These are phyloP conservation scores for Suhomyces maxii DNA, from an alignment of 1,139 yeast genomes.

Conservation along the genomic window DNA sequence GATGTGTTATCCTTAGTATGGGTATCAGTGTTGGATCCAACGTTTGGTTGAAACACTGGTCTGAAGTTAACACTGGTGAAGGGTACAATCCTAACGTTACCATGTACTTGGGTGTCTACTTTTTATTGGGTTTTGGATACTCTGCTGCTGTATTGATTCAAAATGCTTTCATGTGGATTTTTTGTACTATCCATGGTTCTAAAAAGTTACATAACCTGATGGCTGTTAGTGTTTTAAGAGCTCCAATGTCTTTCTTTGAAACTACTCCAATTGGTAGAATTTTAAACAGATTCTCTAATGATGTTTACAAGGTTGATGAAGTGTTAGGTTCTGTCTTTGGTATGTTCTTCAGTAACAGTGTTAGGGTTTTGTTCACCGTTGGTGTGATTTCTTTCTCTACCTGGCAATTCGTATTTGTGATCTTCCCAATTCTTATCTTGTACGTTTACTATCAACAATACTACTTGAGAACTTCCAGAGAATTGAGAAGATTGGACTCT, in stretches of 20 bases:
- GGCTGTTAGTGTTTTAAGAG: slow-evolving; percentile 79
- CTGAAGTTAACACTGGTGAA: slow-evolving; percentile 72
- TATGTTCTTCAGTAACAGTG: slow-evolving; percentile 72
- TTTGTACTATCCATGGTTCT: slow-evolving; percentile 84
- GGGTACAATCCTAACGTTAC: slow-evolving; percentile 73
- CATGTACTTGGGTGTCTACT: slow-evolving; percentile 73
- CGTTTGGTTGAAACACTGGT: slow-evolving; percentile 97
- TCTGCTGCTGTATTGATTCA: slow-evolving; percentile 66
- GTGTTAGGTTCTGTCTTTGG: slow-evolving; percentile 79
- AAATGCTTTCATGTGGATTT: slow-evolving; percentile 73
- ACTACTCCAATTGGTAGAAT: slow-evolving; percentile 96
- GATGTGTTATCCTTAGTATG: slow-evolving; percentile 55
- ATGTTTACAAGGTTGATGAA: slow-evolving; percentile 90
- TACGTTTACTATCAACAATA: slow-evolving; percentile 86
- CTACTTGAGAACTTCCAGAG: slow-evolving; percentile 88
- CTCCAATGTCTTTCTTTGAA: slow-evolving; percentile 97
- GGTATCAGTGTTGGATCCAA: slow-evolving; percentile 55
- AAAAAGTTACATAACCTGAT: slow-evolving; percentile 71
- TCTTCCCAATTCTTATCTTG: slow-evolving; percentile 68
- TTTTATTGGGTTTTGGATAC: slow-evolving; percentile 64
- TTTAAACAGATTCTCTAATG: slow-evolving; percentile 90
- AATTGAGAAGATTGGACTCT: slow-evolving; percentile 90
- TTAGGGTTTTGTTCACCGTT: slow-evolving; percentile 78
- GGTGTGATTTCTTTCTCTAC: slow-evolving; percentile 84
- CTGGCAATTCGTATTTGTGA: slow-evolving; percentile 77